Base-by-base conservation (phyloP, 495 filamentous ascomycete species). In the Tuber magnatum region DNA sequence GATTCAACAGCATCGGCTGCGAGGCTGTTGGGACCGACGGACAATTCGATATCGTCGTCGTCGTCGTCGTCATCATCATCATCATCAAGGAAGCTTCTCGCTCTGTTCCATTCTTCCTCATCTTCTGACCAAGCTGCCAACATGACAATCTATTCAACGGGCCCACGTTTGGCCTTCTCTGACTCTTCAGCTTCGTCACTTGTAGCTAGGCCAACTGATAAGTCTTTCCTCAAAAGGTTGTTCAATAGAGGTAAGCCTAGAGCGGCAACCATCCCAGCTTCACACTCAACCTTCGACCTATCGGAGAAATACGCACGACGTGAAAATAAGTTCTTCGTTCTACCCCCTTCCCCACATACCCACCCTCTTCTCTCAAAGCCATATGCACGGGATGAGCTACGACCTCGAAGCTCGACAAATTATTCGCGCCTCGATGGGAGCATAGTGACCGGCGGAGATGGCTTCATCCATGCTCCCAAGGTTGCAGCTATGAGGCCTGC, bases 321-420 rank as follows among this genome's bases (percentile, higher is more conserved):
- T 48, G 76, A 68, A 28, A 68, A 56, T 35, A 20, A 69, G 68
- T 32, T 72, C n/a, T 24, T 80, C 35, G 65, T 68, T 35, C 74
- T 81, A 73, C 71, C 78, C 1, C 79, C 79, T 24, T 81, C 79
- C 10, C 79, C 79, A 46, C 75, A 81, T 69, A 82, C 81, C 28
- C 81, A 82, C 72, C 81, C 81, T 28, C 76, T 82, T 28, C 72
- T 82, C n/a, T 75, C 78, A 18, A 82, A 82, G 38, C 81, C 81
- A 16, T 78, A 56, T 75, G 75, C 81, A n/a, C 72, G 81, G 18
- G 81, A 82, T 72, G 81, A 82, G 44, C 41, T 82, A 46, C 80
- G 71, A 51, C 73, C 74, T 69, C 42, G 77, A 41, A 79, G 73
- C 46, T 73, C 73, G 8, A 69, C 80, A 68, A 80, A 75, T 32